These are phyloP conservation scores for Grosmannia serpens DNA, from an alignment of 2,329 filamentous ascomycete genomes.

Conservation along the genomic window DNA sequence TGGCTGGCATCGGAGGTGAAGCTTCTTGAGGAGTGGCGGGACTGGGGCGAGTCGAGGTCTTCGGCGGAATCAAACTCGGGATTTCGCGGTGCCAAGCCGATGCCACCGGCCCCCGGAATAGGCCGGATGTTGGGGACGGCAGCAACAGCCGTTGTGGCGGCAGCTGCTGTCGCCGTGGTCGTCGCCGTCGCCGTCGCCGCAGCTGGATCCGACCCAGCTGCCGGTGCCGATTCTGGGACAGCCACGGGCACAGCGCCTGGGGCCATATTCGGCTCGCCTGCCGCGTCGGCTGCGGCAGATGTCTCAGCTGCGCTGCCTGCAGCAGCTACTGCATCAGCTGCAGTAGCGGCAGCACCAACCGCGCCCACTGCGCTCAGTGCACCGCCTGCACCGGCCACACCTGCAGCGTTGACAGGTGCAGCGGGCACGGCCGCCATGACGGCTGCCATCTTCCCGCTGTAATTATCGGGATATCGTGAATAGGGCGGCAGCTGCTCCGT, in stretches of 20 bases:
- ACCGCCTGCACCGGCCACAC: not conserved
- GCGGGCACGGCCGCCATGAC: not conserved
- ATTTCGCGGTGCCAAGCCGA: constrained; percentile 48
- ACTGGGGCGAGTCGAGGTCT: constrained; percentile 37
- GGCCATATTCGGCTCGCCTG: constrained; percentile 5
- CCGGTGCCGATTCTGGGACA: constrained; percentile 5
- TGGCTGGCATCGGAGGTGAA: constrained; percentile 37
- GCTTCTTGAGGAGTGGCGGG: constrained; percentile 41
- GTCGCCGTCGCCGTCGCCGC: not conserved
- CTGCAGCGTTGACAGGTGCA: not conserved
- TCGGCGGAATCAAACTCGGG: constrained; percentile 51
- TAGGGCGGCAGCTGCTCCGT: constrained; percentile 88
- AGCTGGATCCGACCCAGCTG: not conserved
- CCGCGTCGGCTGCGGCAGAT: constrained; percentile 3
- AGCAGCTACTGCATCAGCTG: not conserved
- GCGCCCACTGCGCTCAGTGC: not conserved
- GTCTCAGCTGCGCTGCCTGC: not conserved
- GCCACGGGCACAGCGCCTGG: not conserved
- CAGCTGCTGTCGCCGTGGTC: not conserved
- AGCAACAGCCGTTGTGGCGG: not conserved
- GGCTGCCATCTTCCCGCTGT: constrained; percentile 37
- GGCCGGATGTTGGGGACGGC: constrained; percentile 6
- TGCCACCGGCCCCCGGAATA: constrained; percentile 47
- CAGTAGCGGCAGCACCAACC: not conserved
- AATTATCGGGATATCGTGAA: constrained; percentile 75